These are phyloP conservation scores for Quercus alba DNA, from an alignment of 306 rosid genomes.

Conservation along the genomic window DNA sequence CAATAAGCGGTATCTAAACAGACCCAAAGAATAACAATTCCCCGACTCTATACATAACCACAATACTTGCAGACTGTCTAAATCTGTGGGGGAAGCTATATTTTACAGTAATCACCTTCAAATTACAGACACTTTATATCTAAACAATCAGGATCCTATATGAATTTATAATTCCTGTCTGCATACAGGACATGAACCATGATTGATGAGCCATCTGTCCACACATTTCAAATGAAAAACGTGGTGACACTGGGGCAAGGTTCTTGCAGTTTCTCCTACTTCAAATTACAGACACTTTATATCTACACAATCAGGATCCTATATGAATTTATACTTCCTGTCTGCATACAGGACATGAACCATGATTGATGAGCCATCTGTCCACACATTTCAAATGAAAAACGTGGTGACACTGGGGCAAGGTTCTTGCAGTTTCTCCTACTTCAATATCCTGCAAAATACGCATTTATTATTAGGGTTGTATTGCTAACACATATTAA, in stretches of 20 bases:
- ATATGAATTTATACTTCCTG: conserved; percentile 32
- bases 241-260: conserved; percentile 59
- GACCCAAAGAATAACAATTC: background rate
- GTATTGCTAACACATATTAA: background rate
- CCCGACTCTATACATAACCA: background rate
- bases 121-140: background rate
- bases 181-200: conserved; percentile 76
- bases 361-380: conserved; percentile 70
- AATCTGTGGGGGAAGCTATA: background rate
- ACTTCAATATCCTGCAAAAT: conserved; percentile 57
- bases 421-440: conserved; percentile 63
- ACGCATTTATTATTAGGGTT: background rate
- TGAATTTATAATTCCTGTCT: conserved; percentile 44
- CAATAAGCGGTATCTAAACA: too few relatives aligned
- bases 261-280: conserved; percentile 64
- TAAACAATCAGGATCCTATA: background rate
- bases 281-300: conserved; percentile 10
- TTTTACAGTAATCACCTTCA: background rate
- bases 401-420: conserved; percentile 58
- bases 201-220: conserved; percentile 72
- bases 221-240: conserved; percentile 75
- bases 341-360: conserved; percentile 77
- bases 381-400: conserved; percentile 80
- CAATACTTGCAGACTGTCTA: background rate
- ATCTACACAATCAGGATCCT: background rate